Evolutionary conservation across 352 stramenopile genomes (phyloP).

Genomic region (Salisapilia sapeloensis): DNA sequence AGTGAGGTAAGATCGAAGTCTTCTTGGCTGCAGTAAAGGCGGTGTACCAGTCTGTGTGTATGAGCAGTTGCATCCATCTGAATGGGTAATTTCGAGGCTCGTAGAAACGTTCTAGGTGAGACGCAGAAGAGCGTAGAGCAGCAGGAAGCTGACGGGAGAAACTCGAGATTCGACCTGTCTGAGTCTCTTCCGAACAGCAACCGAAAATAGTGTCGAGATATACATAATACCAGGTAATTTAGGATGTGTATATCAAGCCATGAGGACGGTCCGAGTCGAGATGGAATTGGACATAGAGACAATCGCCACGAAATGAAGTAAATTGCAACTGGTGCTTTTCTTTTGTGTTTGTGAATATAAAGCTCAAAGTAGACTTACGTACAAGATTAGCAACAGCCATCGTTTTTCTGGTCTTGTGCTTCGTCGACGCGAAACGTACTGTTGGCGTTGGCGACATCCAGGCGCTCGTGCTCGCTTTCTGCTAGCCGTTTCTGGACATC

Average conservation of each 20-base stretch:
- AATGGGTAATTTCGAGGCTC: no score
- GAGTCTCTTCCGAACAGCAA: no score
- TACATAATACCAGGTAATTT: no score
- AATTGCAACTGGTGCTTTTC: not conserved
- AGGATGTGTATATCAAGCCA: not conserved
- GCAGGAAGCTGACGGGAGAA: no score
- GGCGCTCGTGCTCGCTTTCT: conserved; percentile 77
- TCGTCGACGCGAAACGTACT: conserved; percentile 78
- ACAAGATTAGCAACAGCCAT: conserved; percentile 75
- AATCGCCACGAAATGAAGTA: not conserved
- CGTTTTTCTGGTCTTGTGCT: conserved; percentile 54
- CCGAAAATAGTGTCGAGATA: no score
- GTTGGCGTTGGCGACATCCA: conserved; percentile 68
- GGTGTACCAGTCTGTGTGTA: no score
- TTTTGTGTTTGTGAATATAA: not conserved
- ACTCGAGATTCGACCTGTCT: no score
- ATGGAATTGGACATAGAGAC: not conserved
- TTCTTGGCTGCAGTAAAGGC: no score
- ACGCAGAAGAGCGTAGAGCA: no score
- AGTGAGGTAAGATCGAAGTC: no score
- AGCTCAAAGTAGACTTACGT: not conserved
- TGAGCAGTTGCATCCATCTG: no score
- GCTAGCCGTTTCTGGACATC: conserved; percentile 79
- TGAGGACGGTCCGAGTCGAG: not conserved
- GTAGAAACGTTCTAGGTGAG: no score